Base-by-base conservation (phyloP, 2,329 filamentous ascomycete genomes). In the Epichloe coenophiala region DNA sequence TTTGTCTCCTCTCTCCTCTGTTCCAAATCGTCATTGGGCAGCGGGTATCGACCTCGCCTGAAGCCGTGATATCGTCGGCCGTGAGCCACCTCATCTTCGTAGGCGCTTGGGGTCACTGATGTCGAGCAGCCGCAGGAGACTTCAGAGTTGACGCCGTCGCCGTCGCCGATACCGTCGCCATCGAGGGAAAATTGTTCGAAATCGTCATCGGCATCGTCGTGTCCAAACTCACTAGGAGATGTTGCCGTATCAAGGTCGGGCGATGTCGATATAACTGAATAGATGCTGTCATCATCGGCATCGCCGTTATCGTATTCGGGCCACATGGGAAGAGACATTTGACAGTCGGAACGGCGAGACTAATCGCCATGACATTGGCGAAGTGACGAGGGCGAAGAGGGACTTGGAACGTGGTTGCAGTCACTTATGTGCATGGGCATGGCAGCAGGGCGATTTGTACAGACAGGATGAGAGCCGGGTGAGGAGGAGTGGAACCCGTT, bases 11-110 rank as follows among this genome's bases (percentile, higher is more conserved):
- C 70, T 9, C 71, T 65, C 21, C 65, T 63, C 54, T 73, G 71
- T 58, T 76, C 73, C 8, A 58, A 55, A 35, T 68, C 63, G 54
- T 75, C 71, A 50, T 75, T 74, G 3, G 72, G 71, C 17, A 74
- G 59, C 2, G 71, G 70, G 51, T 73, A 75, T n/a, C 66, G 61
- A 37, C 68, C 68, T 38, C 67, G 60, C 45, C 65, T 64, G 55
- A 68, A 74, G 35, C 64, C 63, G 56, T 74, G 71, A 51, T 73
- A 75, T n/a, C 60, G 59, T 46, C 65, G 62, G 3, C 65, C 65
- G 50, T 64, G 57, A 33, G 60, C 59, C 41, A 62, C 57, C 50
- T 68, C 66, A 51, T 65, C 59, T 37, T 60, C 60, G 54, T 63
- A 61, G 27, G 66, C 59, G 50, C 62, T 65, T 3, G 65, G 60